A percentile compares a stretch with the other conserved stretches of the same genome.
Evolutionary conservation across 2,329 filamentous ascomycete genomes (phyloP).

Genomic region (Golovinomyces cichoracearum): DNA sequence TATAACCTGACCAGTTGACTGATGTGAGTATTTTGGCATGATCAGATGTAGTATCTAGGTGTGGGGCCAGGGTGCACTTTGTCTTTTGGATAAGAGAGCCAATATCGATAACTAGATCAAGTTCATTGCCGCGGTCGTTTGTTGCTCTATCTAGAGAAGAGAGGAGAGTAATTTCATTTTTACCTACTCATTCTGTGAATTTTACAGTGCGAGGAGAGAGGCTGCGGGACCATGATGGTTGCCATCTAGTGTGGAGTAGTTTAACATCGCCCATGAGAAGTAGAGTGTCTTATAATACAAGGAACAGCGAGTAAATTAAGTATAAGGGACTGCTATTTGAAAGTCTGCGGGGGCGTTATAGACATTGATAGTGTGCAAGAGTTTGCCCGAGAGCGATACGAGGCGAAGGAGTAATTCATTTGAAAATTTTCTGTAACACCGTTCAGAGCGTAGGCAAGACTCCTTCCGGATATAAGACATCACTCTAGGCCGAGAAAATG

Average conservation of each 20-base stretch:
- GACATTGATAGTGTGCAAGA: background rate
- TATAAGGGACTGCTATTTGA: background rate
- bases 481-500: background rate
- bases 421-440: background rate
- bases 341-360: background rate
- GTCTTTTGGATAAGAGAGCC: background rate
- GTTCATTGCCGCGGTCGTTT: background rate
- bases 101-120: background rate
- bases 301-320: background rate
- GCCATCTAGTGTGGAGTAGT: background rate
- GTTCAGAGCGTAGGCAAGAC: background rate
- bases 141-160: background rate
- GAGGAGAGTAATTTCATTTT: background rate
- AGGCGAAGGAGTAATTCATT: background rate
- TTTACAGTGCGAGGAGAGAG: background rate
- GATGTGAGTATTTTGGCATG: background rate
- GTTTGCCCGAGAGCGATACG: background rate
- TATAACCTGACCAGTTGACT: background rate
- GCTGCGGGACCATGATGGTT: background rate
- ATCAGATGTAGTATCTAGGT: background rate
- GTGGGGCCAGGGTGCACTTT: background rate
- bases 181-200: background rate
- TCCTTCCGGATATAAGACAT: background rate
- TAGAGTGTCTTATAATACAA: background rate
- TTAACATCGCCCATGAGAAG: background rate